Evolutionary conservation across 345 rosid genomes (phyloP), one percentile per base, ranked within the genome.

Genomic region (Dipteronia sinensis): DNA sequence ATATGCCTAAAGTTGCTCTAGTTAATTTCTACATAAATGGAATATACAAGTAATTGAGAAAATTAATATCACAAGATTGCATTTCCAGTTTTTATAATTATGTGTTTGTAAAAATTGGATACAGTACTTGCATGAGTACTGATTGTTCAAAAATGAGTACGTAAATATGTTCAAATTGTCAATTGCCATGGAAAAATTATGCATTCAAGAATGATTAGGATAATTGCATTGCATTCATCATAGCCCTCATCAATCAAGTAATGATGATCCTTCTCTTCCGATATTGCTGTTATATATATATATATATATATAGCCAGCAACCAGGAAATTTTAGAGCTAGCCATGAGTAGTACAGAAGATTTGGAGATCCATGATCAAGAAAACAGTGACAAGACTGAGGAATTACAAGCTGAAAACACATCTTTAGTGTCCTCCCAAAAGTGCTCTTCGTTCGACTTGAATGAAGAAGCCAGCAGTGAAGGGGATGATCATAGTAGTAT

Each of bases 361-460:
- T 10, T 68, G 59, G 78, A 76, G 40, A 67, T 67, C 6, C 6
- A 5, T 16, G 74, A 65, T 42, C 77, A 72, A 62, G 85, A 71
- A 66, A 78, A 17, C 72, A 75, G 64, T 23, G 69, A 40, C n/a
- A 66, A 27, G 3, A 65, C 55, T 46, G 79, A 83, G n/a, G 80
- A 80, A 34, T 34, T 34, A 20, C 82, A 59, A 61, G 82, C 79
- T 20, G 87, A 76, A 62, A 76, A 67, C 34, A 76, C 49, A 23
- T 80, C 85, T 16, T 31, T 70, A 15, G 59, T 22, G 19, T 86
- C 78, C 10, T 77, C 83, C 19, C 80, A 75, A 19, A 87, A 81
- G 72, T 85, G 78, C 20, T 79, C 85, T 7, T 78, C 78, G 31
- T 82, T 82, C n/a, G 89, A 84, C 49, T 80, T 86, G 80, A 86